Percentiles rank a stretch among this genome's conserved stretches.
These are phyloP conservation scores for Pichia inconspicua DNA, from an alignment of 1,139 yeast genomes.

Conservation along the genomic window DNA sequence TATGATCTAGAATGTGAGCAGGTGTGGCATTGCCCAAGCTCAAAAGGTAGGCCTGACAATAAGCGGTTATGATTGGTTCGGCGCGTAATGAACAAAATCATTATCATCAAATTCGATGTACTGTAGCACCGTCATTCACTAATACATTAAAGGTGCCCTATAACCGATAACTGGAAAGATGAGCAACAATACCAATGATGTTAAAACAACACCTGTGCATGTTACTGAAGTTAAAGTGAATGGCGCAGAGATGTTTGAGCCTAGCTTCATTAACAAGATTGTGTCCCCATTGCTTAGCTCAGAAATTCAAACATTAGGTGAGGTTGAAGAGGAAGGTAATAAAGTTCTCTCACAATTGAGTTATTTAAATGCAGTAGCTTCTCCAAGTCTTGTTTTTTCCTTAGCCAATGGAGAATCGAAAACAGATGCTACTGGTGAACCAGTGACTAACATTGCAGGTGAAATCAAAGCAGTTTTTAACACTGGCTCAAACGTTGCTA, in stretches of 20 bases:
- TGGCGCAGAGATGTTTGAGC: constrained; percentile 44
- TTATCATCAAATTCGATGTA: no score
- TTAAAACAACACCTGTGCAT: constrained; percentile 32
- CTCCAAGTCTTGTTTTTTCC: not conserved
- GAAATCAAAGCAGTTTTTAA: constrained; percentile 18
- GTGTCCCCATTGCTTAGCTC: constrained; percentile 37
- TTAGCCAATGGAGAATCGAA: not conserved
- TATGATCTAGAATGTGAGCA: not conserved
- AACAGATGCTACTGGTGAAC: constrained; percentile 5
- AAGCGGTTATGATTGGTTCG: not conserved
- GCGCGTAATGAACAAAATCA: not conserved
- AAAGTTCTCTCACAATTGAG: constrained; percentile 17
- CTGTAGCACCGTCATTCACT: no score
- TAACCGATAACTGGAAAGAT: no score
- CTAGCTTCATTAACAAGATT: constrained; percentile 39
- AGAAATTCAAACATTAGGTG: constrained; percentile 40
- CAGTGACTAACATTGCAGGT: constrained; percentile 21
- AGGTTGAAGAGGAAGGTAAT: constrained; percentile 29
- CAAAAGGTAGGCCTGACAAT: no score
- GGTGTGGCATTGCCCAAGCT: not conserved
- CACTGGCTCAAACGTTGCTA: constrained; percentile 15
- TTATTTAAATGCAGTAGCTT: constrained; percentile 36
- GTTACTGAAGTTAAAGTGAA: constrained; percentile 39
- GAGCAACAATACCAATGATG: constrained; percentile 8
- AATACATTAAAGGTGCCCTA: no score